Base-by-base conservation (phyloP, 2,329 filamentous ascomycete species). In the Trichophyton mentagrophytes region DNA sequence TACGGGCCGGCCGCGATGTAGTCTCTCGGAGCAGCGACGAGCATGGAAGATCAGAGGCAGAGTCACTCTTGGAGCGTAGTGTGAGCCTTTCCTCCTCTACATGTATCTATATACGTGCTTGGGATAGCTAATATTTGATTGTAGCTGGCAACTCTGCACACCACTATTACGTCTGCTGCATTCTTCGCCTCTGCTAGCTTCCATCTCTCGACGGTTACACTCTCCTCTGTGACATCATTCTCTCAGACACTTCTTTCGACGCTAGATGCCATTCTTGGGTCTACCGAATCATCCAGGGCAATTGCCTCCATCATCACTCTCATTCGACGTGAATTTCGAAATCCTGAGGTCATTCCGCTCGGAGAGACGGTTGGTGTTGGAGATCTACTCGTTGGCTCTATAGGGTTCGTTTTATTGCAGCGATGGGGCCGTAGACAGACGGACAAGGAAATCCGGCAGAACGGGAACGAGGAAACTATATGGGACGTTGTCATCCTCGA, bases 401-500 rank as follows among this genome's bases (percentile, higher is more conserved):
- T 77, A 13, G 75, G 75, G 0, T 78, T 78, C 63, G 75, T 75
- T 3, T 67, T 78, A 62, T 65, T 78, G 17, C 76, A 78, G 61
- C 72, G 76, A 25, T 78, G 76, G 75, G 76, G 76, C 13, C 70
- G 71, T 60, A 74, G 72, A 51, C 76, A 74, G 57, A 77, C 76
- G 3, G 73, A 77, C 60, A 67, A 73, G 44, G 66, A 73, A 33
- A 67, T 75, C 40, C 71, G 71, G 22, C 69, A 74, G 58, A 71
- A 70, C 36, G 71, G 74, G n/a, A 74, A 73, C n/a, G 70, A 75
- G 46, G 75, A 75, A 63, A 72, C 69, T 2, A 69, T 78, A 40
- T 78, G 76, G 76, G 76, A 78, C 67, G 73, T 76, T 42, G 76
- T 78, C 53, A 77, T 78, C 20, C 67, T 78, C 36, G 76, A 78